Conservation (phyloP, 2,329 filamentous ascomycete genomes). For the Atkinsonella texensis region DNA sequence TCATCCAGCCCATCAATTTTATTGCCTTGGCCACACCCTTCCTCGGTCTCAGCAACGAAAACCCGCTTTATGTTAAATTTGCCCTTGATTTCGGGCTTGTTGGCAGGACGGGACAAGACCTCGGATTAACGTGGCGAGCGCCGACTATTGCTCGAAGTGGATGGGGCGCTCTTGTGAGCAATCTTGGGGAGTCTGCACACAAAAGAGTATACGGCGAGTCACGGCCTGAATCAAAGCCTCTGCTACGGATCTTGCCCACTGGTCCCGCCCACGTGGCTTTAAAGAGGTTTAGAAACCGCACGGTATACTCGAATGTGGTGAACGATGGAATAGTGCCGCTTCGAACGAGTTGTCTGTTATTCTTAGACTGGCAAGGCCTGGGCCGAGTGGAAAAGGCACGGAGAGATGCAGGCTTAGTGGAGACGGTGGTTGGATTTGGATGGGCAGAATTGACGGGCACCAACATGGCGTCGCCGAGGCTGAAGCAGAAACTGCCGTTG, state of each 20-base stretch:
- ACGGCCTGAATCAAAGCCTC: constrained; percentile 75
- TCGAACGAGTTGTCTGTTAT: constrained; percentile 89
- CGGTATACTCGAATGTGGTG: constrained; percentile 92
- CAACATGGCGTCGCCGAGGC: constrained; percentile 38
- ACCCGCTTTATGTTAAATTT: constrained; percentile 94
- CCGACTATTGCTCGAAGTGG: constrained; percentile 76
- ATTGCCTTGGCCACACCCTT: constrained; percentile 80
- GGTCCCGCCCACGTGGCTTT: constrained; percentile 82
- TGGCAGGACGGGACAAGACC: constrained; percentile 88
- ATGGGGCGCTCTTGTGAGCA: constrained; percentile 79
- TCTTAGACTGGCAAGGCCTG: constrained; percentile 91
- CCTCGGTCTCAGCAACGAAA: constrained; percentile 89
- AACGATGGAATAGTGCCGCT: constrained; percentile 96
- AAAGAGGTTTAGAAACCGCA: constrained; percentile 79
- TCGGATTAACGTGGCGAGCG: constrained; percentile 87
- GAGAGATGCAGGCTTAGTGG: constrained; percentile 81
- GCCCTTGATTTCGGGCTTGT: constrained; percentile 93
- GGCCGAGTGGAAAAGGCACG: constrained; percentile 90
- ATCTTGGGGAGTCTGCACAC: constrained; percentile 58
- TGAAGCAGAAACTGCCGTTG: constrained; percentile 29
- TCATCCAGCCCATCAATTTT: constrained; percentile 82
- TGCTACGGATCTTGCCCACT: constrained; percentile 79
- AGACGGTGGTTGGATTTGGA: constrained; percentile 85
- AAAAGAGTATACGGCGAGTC: constrained; percentile 44
- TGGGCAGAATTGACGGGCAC: constrained; percentile 82